A percentile compares a stretch with the other conserved stretches of the same genome.
These are phyloP conservation scores for Hordeum marinum DNA, from an alignment of 176 grass and related monocot genomes.

Conservation along the genomic window DNA sequence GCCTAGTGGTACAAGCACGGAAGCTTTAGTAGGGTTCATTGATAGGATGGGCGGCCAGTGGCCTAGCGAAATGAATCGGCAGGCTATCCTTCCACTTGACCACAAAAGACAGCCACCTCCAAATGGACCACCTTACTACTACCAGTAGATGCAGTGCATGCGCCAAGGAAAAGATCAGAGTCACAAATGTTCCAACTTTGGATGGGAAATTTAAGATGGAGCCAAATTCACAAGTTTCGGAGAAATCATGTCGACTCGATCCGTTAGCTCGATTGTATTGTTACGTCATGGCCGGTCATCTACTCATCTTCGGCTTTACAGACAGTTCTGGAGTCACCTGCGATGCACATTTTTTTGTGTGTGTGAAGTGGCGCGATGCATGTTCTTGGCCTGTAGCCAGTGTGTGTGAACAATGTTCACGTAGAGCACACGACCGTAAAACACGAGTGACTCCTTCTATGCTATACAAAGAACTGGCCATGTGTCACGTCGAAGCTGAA, in stretches of 20 bases:
- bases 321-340: too few species aligned
- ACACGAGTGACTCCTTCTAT: neutral
- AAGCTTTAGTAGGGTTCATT: neutral
- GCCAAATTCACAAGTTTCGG: too few species aligned
- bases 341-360: too few species aligned
- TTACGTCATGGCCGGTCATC: too few species aligned
- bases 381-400: too few species aligned
- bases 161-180: neutral
- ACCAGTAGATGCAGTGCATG: neutral
- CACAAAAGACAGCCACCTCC: neutral
- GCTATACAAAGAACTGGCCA: too few species aligned
- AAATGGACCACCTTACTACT: neutral
- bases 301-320: too few species aligned
- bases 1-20: neutral
- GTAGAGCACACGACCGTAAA: neutral
- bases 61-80: neutral
- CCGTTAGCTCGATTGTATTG: too few species aligned
- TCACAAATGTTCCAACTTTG: neutral
- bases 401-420: too few species aligned
- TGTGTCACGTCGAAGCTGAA: neutral
- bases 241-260: too few species aligned
- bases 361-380: too few species aligned
- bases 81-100: neutral
- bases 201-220: neutral
- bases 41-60: neutral